Evolutionary conservation across 2,329 filamentous ascomycete genomes (phyloP).

Genomic region (Neospermospora avenae): DNA sequence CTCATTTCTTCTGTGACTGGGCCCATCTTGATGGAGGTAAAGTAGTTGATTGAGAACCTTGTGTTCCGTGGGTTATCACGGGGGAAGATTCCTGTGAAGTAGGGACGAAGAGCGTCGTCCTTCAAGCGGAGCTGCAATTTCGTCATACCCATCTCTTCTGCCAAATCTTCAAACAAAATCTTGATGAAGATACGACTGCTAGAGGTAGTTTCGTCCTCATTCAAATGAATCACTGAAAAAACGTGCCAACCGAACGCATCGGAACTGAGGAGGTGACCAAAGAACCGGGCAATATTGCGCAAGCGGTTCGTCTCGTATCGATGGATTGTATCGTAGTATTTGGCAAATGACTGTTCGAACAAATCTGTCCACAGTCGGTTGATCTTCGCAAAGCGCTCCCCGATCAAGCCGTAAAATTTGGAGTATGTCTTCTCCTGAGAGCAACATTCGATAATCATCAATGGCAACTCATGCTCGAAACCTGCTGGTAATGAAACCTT

Average conservation of each 20-base stretch:
- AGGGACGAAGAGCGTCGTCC: constrained; percentile 74
- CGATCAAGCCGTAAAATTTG: constrained; percentile 94
- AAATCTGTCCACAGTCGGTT: constrained; percentile 93
- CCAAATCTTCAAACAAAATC: constrained; percentile 90
- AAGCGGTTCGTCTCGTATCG: constrained; percentile 94
- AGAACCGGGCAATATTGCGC: constrained; percentile 92
- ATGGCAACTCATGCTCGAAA: constrained; percentile 84
- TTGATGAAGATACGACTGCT: constrained; percentile 98
- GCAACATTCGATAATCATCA: constrained; percentile 96
- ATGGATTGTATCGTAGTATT: constrained; percentile 97
- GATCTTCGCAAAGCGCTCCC: constrained; percentile 91
- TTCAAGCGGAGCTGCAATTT: constrained; percentile 73
- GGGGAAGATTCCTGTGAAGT: constrained; percentile 84
- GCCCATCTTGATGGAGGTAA: constrained; percentile 97
- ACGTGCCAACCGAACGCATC: constrained; percentile 94
- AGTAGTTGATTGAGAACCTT: constrained; percentile 98
- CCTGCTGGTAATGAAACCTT: constrained; percentile 85
- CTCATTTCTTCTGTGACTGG: constrained; percentile 92
- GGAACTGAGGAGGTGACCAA: constrained; percentile 83
- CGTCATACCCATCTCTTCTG: constrained; percentile 80
- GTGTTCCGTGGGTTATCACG: constrained; percentile 85
- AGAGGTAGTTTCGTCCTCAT: constrained; percentile 95
- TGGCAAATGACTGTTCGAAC: constrained; percentile 84
- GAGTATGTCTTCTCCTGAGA: constrained; percentile 96
- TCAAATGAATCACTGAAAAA: constrained; percentile 79